Base-by-base conservation (phyloP, 306 rosid species). In the Arachis stenosperma region DNA sequence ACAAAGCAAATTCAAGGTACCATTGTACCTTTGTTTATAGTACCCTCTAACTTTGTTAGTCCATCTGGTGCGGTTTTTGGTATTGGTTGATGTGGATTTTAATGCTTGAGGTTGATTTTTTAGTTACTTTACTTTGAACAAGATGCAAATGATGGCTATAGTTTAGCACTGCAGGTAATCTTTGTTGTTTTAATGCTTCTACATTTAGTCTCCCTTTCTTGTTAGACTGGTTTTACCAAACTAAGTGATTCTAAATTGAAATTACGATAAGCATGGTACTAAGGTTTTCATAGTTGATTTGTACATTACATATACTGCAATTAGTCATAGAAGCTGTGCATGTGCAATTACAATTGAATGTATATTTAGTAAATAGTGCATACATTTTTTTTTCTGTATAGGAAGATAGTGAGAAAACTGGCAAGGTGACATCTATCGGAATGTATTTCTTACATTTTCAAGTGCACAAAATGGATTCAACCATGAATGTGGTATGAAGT, bases 391-490 rank as follows among this genome's bases (percentile, higher is more conserved):
- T 78, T 71, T 61, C 70, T 85, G 39, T 79, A 67, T 89, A 95
- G 99, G 99, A 95, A 88, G 98, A 95, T 52, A 91, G 99, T 65
- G 99, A 95, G 84, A 95, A 91, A 83, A 71, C 92, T 6, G 97
- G 98, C 74, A 95, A 90, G 81, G 84, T 83, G 80, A 91, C 99
- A 36, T 95, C 98, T 63, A 89, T 93, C 30, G 99, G 98, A 74
- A 91, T 95, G 97, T 95, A 90, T 78, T 95, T 95, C 85, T 85
- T 95, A 78, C 98, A 88, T 90, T 91, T 95, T 83, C 98, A 95
- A 91, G 98, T 95, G 73, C 92, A 95, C 83, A 91, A 98, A 86
- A 91, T 95, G 98, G 99, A 95, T 86, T 80, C 99, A 84, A 95
- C 99, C 4, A 82, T 95, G 86, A 95, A 91, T 76, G 98, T 98